Evolutionary conservation across 2,329 filamentous ascomycete genomes (phyloP), one percentile per base, ranked within the genome.

Genomic region (Aspergillus ustus): DNA sequence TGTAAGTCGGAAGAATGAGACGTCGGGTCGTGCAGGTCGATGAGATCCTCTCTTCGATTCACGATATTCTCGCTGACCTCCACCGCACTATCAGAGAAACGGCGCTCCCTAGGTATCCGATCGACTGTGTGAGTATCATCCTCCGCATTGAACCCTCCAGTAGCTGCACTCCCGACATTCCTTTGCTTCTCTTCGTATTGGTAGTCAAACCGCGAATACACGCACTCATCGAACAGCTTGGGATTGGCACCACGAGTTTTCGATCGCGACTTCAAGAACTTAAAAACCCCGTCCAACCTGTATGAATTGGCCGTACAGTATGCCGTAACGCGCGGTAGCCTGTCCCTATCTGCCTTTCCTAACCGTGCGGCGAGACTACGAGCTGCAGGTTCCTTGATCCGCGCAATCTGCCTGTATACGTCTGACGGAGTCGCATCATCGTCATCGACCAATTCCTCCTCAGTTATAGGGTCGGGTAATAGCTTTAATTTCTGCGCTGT

Each of bases 401-500:
- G 87, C 8, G 94, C 97, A 76, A 97, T 98, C 76, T 99, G 95
- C 28, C 93, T 94, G 80, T 99, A 99, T 34, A 99, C 95, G 75
- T 99, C 95, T 66, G 93, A 85, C 9, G 93, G 93, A 71, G 92
- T 95, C 20, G 57, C 48, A 77, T 97, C 48, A 77, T 97, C 94
- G 72, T 97, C 94, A 64, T 98, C 93, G 66, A 83, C 68, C 19
- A 83, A 87, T 48, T 93, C 91, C 25, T 92, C 91, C 40, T 93
- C 92, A 49, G 92, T 84, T 62, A 96, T 91, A 0, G 93, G 93
- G 72, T 95, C 95, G 0, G 95, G 95, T 17, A 99, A 82, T n/a
- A 99, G 85, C 80, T 99, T 99, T 63, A 99, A 84, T 81, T 99
- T 99, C 81, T 98, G 93, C 1, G 92, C 92, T 66, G 91, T 97